phyloP scores from a whole-genome alignment of 202 grass and related monocot genomes.

The Zoysia matrella region DNA sequence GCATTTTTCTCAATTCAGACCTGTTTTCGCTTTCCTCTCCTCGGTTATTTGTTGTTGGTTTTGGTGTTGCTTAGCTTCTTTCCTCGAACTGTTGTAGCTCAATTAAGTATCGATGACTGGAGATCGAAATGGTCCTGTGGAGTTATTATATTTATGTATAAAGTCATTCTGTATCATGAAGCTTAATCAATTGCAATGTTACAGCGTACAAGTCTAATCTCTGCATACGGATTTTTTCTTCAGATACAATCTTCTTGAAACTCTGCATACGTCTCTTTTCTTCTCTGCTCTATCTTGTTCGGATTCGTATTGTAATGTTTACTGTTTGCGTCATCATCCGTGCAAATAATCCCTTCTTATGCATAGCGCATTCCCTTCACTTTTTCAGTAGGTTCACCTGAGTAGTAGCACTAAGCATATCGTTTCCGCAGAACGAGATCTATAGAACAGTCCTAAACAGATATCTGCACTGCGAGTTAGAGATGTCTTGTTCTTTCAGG shows the following conservation, averaged over 20 bases:
- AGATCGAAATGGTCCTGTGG: conserved; percentile 25
- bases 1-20: conserved; percentile 56
- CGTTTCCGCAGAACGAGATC: conserved; percentile 31
- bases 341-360: not conserved
- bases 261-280: not conserved
- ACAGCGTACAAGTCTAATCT: conserved; percentile 9
- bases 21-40: conserved; percentile 43
- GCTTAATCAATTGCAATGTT: conserved; percentile 35
- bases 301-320: conserved; percentile 14
- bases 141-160: conserved; percentile 34
- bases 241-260: conserved; percentile 18
- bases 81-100: conserved; percentile 43
- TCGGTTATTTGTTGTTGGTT: conserved; percentile 18
- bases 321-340: not conserved
- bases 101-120: conserved; percentile 27
- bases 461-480: conserved; percentile 32
- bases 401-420: not conserved
- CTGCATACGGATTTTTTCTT: not conserved
- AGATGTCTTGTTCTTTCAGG: conserved; percentile 32
- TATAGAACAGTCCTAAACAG: not conserved
- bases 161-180: conserved; percentile 2
- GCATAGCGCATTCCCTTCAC: not conserved
- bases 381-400: not conserved
- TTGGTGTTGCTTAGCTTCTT: conserved; percentile 40
- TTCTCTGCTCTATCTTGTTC: conserved; percentile 1